A percentile compares a stretch with the other conserved stretches of the same genome.
These are phyloP conservation scores for Arxiozyma slooffiae DNA, from an alignment of 1,139 yeast species.

Conservation along the genomic window DNA sequence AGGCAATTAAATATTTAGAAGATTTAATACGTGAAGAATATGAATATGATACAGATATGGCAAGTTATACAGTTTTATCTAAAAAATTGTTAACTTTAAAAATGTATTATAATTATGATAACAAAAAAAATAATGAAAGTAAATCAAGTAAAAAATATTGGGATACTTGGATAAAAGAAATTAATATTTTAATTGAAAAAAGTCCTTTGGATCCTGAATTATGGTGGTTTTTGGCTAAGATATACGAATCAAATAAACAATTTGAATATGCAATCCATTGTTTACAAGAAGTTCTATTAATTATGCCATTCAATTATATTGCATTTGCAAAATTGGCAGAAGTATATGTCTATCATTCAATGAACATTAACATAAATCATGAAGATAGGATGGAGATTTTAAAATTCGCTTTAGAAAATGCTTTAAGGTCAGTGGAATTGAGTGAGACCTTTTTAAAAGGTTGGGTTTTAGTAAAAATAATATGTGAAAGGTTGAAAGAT, in stretches of 20 bases:
- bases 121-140: background rate
- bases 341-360: constrained; percentile 18
- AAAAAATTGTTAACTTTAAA: constrained; percentile 24
- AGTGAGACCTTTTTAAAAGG: constrained; percentile 59
- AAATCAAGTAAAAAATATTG: background rate
- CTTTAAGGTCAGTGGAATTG: constrained; percentile 63
- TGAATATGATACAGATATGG: constrained; percentile 26
- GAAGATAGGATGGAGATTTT: constrained; percentile 14
- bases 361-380: constrained; percentile 9
- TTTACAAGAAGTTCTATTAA: constrained; percentile 57
- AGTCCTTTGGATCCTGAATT: constrained; percentile 63
- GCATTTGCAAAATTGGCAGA: constrained; percentile 37
- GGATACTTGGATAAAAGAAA: constrained; percentile 8
- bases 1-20: constrained; percentile 25
- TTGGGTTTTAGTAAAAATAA: constrained; percentile 62
- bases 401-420: constrained; percentile 43
- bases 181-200: constrained; percentile 22
- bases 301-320: constrained; percentile 64
- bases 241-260: constrained; percentile 51
- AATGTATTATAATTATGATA: constrained; percentile 1
- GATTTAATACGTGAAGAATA: constrained; percentile 22
- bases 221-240: constrained; percentile 67
- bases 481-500: constrained; percentile 29
- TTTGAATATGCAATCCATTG: constrained; percentile 59
- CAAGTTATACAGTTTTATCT: constrained; percentile 21